Base-by-base conservation (phyloP, 768 basidiomycete genomes). In the Boletales sp. region DNA sequence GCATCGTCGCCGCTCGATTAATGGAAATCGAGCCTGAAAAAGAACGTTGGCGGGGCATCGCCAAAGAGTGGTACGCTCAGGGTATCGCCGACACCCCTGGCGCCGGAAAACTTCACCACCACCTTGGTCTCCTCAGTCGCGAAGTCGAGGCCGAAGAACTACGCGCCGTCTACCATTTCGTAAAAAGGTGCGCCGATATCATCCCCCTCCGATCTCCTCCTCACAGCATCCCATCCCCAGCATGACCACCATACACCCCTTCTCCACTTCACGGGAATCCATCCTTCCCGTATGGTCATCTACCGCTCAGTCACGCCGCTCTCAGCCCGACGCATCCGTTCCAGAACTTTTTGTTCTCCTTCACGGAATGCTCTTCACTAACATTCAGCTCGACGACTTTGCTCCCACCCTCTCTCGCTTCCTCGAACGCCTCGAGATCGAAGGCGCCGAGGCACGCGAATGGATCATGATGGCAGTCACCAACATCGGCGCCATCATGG, bases 401-500 rank as follows among this genome's bases (percentile, higher is more conserved):
- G 71, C 80, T 38, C 76, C 84, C 12, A 86, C 86, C 0, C 79
- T 94, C 21, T 87, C 86, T 1, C 86, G 92, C 17, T 89, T 94
- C 64, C 77, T 93, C 46, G 94, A 95, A 66, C 85, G 90, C 36
- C 78, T 95, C 3, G 78, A 84, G 46, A 86, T 94, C 50, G 90
- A 94, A 53, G 83, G 81, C 10, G 85, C 82, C 0, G 81, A 88
- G 56, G 87, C 85, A 62, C 82, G 85, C 28, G 91, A 95, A 49
- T 99, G 96, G 96, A 86, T 91, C 58, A 93, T 94, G 87, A 95
- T 98, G 91, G 95, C 83, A 0, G 73, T 87, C 41, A 75, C 91
- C 57, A 95, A 95, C 65, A 75, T 97, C 31, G 76, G 81, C 5
- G 80, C 88, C 0, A 68, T 96, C 9, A 72, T 97, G 60, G 94